A percentile compares a stretch with the other conserved stretches of the same genome.
phyloP scores from a whole-genome alignment of 192 early-diverging fungal genomes.

The Diversispora eburnea region DNA sequence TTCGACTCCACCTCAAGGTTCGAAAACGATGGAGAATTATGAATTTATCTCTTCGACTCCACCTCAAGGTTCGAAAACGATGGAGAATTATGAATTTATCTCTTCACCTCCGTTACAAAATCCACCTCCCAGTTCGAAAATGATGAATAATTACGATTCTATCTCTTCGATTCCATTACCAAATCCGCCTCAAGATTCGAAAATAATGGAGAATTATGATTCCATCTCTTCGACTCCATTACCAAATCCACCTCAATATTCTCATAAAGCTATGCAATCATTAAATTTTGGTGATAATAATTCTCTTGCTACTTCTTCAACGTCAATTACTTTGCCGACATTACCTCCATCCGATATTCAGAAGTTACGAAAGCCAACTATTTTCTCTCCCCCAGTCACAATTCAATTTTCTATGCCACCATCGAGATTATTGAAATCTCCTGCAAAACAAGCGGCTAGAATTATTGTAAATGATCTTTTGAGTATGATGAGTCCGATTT shows the following conservation, averaged over 20 bases:
- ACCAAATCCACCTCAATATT: neutral
- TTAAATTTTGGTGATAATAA: neutral
- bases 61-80: neutral
- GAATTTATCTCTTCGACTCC: neutral
- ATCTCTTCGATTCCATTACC: neutral
- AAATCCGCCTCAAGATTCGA: neutral
- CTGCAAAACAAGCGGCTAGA: slow-evolving; percentile 33
- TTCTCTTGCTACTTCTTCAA: neutral
- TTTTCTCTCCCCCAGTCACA: slow-evolving; percentile 34
- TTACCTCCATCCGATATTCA: neutral
- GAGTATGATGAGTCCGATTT: slow-evolving; percentile 8
- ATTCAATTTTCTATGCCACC: slow-evolving; percentile 34
- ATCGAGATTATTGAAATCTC: slow-evolving; percentile 31
- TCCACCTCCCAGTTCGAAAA: neutral
- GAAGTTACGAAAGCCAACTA: neutral
- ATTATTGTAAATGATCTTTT: slow-evolving; percentile 35
- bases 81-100: neutral
- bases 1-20: neutral
- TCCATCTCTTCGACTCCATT: neutral
- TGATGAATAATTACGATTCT: neutral
- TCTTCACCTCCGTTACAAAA: neutral
- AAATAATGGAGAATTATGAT: neutral
- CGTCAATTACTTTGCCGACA: neutral
- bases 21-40: neutral
- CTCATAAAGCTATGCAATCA: neutral